Evolutionary conservation across 345 rosid species (phyloP).

Genomic region (Cardiospermum halicacabum): DNA sequence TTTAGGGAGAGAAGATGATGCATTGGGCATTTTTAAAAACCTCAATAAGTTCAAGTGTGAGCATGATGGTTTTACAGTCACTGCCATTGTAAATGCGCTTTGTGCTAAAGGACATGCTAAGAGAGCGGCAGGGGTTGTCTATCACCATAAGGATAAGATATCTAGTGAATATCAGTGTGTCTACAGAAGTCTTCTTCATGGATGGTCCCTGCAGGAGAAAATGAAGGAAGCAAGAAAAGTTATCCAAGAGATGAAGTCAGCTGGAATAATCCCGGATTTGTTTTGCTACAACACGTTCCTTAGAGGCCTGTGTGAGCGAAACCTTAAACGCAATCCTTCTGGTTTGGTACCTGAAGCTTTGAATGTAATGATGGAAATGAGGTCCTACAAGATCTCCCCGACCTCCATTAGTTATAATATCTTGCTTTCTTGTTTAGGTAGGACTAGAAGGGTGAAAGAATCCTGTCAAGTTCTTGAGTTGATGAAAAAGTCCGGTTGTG

Average conservation of each 20-base stretch:
- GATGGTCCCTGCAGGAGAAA: constrained; percentile 63
- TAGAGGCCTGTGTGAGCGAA: constrained; percentile 64
- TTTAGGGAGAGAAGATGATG: constrained; percentile 73
- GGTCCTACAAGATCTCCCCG: constrained; percentile 48
- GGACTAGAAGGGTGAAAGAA: constrained; percentile 76
- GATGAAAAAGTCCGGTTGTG: constrained; percentile 63
- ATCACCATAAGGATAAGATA: constrained; percentile 56
- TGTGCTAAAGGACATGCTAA: constrained; percentile 74
- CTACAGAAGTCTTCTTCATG: constrained; percentile 60
- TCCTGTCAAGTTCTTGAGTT: constrained; percentile 52
- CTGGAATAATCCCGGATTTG: constrained; percentile 49
- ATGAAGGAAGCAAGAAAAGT: constrained; percentile 68
- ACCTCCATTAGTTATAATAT: constrained; percentile 63
- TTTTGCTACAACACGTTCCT: constrained; percentile 71
- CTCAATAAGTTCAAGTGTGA: constrained; percentile 72
- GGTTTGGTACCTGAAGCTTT: constrained; percentile 81
- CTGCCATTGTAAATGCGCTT: constrained; percentile 61
- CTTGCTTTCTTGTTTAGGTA: constrained; percentile 72
- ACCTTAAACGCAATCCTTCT: constrained; percentile 61
- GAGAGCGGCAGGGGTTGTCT: constrained; percentile 75
- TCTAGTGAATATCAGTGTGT: constrained; percentile 41
- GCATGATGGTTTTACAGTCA: constrained; percentile 48
- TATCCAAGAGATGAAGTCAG: constrained; percentile 70
- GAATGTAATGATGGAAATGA: constrained; percentile 89
- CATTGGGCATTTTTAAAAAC: constrained; percentile 81